These are phyloP conservation scores for Colletotrichum somersetense DNA, from an alignment of 2,329 filamentous ascomycete genomes.

Conservation along the genomic window DNA sequence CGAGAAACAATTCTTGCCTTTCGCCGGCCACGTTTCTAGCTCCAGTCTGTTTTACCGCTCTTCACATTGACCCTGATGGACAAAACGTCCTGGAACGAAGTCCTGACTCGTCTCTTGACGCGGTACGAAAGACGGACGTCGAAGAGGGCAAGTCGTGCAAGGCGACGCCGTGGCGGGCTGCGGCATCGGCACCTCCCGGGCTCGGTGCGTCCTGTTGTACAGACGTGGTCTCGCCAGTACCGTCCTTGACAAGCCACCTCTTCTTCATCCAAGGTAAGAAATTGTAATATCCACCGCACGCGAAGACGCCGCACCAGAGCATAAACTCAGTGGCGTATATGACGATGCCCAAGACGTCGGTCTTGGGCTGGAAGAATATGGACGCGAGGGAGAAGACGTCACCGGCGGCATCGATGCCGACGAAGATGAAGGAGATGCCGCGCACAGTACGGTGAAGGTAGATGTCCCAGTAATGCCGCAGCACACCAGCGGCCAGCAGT, in stretches of 20 bases:
- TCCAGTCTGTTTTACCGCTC: not conserved
- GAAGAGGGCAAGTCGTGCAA: conserved; percentile 67
- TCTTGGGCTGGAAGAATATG: conserved; percentile 69
- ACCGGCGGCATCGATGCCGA: conserved; percentile 76
- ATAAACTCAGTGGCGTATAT: conserved; percentile 76
- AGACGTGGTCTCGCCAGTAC: not conserved
- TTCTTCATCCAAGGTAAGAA: conserved; percentile 67
- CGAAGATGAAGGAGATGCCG: conserved; percentile 80
- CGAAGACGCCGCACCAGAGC: conserved; percentile 76
- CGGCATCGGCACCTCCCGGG: not conserved
- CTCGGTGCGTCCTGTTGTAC: not conserved
- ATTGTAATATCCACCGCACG: conserved; percentile 75
- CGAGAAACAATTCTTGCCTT: not conserved
- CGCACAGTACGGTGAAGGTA: conserved; percentile 74
- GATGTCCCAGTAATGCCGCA: conserved; percentile 79
- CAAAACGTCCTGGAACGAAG: not conserved
- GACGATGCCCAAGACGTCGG: conserved; percentile 73
- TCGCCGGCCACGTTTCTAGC: not conserved
- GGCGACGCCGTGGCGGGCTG: conserved; percentile 46
- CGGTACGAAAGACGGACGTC: conserved; percentile 73
- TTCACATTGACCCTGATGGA: not conserved
- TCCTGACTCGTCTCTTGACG: conserved; percentile 49
- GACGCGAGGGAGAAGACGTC: conserved; percentile 76
- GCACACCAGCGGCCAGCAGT: conserved; percentile 74
- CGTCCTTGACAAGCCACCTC: conserved; percentile 46